Conservation (phyloP, 371 early-diverging fungal species). For the Mucor ambiguus region DNA sequence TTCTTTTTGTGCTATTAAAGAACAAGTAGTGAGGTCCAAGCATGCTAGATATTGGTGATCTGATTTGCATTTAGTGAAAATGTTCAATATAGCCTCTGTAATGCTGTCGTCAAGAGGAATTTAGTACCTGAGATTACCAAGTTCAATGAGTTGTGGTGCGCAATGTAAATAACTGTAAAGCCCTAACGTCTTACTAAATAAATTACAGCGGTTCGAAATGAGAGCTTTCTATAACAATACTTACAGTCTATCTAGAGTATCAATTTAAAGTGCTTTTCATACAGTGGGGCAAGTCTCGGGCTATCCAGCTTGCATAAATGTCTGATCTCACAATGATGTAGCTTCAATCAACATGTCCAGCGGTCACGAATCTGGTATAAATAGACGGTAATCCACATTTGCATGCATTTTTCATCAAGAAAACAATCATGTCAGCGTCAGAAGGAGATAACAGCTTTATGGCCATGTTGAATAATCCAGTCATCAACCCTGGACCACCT, state of each 20-base stretch:
- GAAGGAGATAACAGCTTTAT: conserved; percentile 18
- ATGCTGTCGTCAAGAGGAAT: neutral
- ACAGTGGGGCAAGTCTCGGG: neutral
- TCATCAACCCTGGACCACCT: conserved; percentile 22
- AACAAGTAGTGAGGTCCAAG: no score
- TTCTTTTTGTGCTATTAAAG: no score
- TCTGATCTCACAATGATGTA: conserved; percentile 2
- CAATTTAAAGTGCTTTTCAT: neutral
- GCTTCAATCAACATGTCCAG: neutral
- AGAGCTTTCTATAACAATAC: no score
- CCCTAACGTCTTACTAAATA: no score
- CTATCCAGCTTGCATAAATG: neutral
- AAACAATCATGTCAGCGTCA: conserved; percentile 12
- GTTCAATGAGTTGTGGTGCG: neutral
- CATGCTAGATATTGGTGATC: no score
- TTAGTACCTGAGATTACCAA: neutral
- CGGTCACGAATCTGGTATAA: neutral
- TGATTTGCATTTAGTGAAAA: no score
- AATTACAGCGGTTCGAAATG: no score
- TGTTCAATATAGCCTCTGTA: neutral
- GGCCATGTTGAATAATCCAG: conserved; percentile 28
- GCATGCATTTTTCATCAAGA: neutral
- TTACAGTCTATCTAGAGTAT: no score
- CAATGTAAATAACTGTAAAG: no score
- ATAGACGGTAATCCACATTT: neutral